Base-by-base conservation (phyloP, 768 basidiomycete genomes). In the Inosperma sp. region DNA sequence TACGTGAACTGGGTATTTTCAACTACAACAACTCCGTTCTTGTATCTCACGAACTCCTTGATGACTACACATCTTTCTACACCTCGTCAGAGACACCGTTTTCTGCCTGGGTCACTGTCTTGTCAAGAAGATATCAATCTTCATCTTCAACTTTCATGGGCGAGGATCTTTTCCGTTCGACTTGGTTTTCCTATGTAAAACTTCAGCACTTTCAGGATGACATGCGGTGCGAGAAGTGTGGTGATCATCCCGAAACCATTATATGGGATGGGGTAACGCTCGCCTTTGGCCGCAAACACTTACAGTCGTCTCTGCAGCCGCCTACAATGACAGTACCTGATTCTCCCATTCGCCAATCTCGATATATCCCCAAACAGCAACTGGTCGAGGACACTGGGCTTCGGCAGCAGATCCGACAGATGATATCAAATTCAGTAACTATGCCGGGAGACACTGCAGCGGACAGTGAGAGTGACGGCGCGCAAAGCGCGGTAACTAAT, bases 211-310 rank as follows among this genome's bases (percentile, higher is more conserved):
- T 64, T 6, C 52, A 58, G 1, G 49, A 30, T 2, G 56, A 61
- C 19, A 64, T 63, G 56, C n/a, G 22, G 19, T 68, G 62, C 51
- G 54, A 52, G 3, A 25, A 16, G 7, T 68, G 64, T 53, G 62
- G 64, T 3, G 51, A 55, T 2, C 14, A 29, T 29, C 66, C 64
- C 2, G 60, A 60, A 27, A 55, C 54, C 27, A 54, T 57, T 8
- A 67, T 68, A 30, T 67, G 63, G 63, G 64, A 68, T 49, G 62
- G 66, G 3, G 57, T 66, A 1, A 65, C 62, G 0, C 40, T 67
- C 10, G 58, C 61, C 1, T 68, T 63, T 47, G 56, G 55, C 21
- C 37, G 52, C 7, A 64, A 66, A 34, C 63, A 64, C 29, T 29
- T 65, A 6, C 50, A 53, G 2, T 45, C 57, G 3, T 53, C 56